A percentile compares a stretch with the other conserved stretches of the same genome.
These are phyloP conservation scores for Begonia fuchsioides DNA, from an alignment of 306 rosid genomes.

Conservation along the genomic window DNA sequence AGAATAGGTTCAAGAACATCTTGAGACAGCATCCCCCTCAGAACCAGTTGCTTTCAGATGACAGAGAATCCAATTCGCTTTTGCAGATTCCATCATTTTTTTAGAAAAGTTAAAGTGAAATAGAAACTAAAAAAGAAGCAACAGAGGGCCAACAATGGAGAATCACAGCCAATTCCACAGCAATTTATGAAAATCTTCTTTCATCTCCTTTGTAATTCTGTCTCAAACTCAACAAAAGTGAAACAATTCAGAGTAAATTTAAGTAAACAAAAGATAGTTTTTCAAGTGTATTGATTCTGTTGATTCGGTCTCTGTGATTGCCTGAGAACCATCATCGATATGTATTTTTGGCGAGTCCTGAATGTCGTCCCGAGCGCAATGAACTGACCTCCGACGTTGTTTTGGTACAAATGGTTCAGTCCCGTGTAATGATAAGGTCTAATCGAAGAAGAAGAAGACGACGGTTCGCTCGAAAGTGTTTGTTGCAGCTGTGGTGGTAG, in stretches of 20 bases:
- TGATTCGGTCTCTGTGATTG: slow-evolving; percentile 19
- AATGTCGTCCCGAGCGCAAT: slow-evolving; percentile 48
- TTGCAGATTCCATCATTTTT: not conserved
- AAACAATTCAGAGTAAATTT: too few species aligned
- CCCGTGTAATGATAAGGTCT: slow-evolving; percentile 30
- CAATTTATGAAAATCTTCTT: not conserved
- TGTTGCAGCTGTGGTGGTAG: slow-evolving; percentile 55
- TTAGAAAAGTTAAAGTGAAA: too few species aligned
- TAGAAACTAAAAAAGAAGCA: not conserved
- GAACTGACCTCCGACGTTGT: slow-evolving; percentile 28
- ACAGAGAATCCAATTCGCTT: not conserved
- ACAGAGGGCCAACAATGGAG: not conserved
- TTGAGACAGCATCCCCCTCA: too few species aligned
- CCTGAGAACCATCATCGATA: slow-evolving; percentile 43
- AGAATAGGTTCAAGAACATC: too few species aligned
- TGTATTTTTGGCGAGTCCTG: slow-evolving; percentile 41
- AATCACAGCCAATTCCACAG: not conserved
- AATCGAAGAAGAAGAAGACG: slow-evolving; percentile 17
- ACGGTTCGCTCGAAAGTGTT: slow-evolving; percentile 19
- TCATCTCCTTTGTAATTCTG: too few species aligned
- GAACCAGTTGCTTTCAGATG: too few species aligned
- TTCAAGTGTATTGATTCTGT: too few species aligned
- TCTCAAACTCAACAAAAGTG: too few species aligned
- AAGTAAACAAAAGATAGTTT: too few species aligned
- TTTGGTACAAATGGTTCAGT: slow-evolving; percentile 59